phyloP scores from a whole-genome alignment of 2,329 filamentous ascomycete genomes.

The Fusarium neocosmosporiellum region DNA sequence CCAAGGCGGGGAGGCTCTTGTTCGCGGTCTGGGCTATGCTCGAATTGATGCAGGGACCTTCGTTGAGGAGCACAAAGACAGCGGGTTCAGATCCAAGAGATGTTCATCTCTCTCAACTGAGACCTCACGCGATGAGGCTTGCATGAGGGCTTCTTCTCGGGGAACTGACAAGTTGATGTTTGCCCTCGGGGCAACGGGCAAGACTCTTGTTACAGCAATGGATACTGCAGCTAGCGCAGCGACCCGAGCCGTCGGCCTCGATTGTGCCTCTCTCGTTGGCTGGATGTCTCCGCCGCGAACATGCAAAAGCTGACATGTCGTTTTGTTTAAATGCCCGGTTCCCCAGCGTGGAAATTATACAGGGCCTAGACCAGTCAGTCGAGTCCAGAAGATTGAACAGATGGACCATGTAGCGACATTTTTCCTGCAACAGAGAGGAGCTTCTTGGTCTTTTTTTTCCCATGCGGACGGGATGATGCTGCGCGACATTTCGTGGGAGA shows the following conservation, averaged over 20 bases:
- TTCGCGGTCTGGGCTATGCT: not conserved
- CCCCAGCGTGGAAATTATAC: constrained; percentile 3
- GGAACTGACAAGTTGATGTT: not conserved
- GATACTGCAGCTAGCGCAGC: constrained; percentile 18
- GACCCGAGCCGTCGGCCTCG: constrained; percentile 26
- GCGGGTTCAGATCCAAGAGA: not conserved
- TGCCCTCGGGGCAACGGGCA: not conserved
- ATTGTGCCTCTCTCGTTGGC: not conserved
- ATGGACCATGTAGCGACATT: not conserved
- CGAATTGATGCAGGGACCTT: not conserved
- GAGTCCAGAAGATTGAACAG: not conserved
- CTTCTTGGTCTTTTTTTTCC: not conserved
- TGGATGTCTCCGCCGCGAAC: not conserved
- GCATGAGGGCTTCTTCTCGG: not conserved
- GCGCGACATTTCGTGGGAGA: not conserved
- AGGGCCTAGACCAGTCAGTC: not conserved
- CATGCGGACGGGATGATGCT: not conserved
- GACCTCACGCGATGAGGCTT: not conserved
- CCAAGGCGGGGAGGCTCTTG: not conserved
- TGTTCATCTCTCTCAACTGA: not conserved
- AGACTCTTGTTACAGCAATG: not conserved
- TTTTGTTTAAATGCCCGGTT: not conserved
- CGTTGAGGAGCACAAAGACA: not conserved
- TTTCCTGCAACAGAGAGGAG: not conserved
- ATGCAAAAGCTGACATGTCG: not conserved